Evolutionary conservation across 306 rosid species (phyloP), one percentile per base, ranked within the genome.

Genomic region (Dalbergia oliveri): DNA sequence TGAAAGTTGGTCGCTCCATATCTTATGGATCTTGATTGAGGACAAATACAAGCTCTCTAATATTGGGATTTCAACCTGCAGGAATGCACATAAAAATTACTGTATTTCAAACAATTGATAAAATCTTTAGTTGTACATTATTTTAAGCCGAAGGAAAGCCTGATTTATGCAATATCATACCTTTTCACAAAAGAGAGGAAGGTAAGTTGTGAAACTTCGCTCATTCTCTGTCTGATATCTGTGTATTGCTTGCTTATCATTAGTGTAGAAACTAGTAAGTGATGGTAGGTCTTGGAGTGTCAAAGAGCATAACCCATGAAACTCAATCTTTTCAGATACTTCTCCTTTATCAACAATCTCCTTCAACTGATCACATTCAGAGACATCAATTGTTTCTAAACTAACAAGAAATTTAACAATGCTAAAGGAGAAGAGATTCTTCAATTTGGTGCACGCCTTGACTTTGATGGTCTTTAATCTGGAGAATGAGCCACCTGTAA

Each of bases 391-490:
- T 54, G 37, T 35, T 66, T 83, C 76, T 3, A 83, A 79, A 14
- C 39, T 19, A 1, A 6, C 1, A 65, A 83, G 86, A 37, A 72
- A 70, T 15, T 15, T 11, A 15, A 59, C 66, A 58, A 73, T 47
- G 51, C 6, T 37, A 58, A 51, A 3, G 14, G 78, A 66, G 75
- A 83, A 83, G 13, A 83, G 61, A 19, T 56, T 71, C 44, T 66
- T 63, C 33, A 83, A 34, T 72, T 57, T 44, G 1, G 26, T 14
- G 76, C 83, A 70, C 9, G 2, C 3, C 2, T 4, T 3, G 16
- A 87, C 54, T 1, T 26, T 54, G 45, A 87, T 35, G 4, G 10
- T 65, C 41, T 69, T 84, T 61, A 87, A 70, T 43, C 72, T 78
- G 4, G 37, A 54, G 31, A 81, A 77, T 41, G 84, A 74, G 45